Conservation (phyloP, 495 filamentous ascomycete species). For the Opeltia flavorubescens region DNA sequence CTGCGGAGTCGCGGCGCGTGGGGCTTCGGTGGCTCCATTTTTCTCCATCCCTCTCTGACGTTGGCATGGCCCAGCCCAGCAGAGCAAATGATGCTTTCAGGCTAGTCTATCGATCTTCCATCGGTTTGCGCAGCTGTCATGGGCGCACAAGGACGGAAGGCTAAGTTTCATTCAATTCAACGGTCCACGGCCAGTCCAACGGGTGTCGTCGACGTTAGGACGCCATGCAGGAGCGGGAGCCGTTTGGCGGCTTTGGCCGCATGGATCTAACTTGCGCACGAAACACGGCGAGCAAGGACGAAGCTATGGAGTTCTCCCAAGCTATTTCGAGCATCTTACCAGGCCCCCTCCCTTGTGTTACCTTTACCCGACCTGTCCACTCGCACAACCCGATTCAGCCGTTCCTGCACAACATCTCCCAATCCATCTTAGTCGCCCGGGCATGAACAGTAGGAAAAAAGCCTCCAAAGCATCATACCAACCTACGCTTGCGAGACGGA, state of each 20-base stretch:
- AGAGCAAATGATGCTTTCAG: background rate
- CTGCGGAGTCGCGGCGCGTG: background rate
- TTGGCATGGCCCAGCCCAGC: background rate
- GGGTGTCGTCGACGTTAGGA: background rate
- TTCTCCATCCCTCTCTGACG: slow-evolving; percentile 3
- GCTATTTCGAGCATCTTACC: background rate
- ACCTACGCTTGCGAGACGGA: too few species aligned
- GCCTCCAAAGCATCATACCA: too few species aligned
- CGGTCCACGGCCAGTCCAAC: background rate
- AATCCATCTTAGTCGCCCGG: background rate
- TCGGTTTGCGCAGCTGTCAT: background rate
- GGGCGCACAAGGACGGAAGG: background rate
- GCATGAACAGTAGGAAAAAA: too few species aligned
- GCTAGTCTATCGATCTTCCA: background rate
- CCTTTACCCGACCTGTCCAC: background rate
- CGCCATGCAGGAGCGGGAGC: background rate
- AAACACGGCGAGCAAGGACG: background rate
- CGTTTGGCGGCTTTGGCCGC: background rate
- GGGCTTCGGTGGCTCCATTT: background rate
- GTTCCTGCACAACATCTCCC: background rate
- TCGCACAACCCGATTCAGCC: background rate
- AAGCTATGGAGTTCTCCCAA: background rate
- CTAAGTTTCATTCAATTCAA: background rate
- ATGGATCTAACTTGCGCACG: background rate
- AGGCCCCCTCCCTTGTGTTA: background rate